These are phyloP conservation scores for Vaccinium vitisidaea DNA, from an alignment of 148 eudicot genomes.

Conservation along the genomic window DNA sequence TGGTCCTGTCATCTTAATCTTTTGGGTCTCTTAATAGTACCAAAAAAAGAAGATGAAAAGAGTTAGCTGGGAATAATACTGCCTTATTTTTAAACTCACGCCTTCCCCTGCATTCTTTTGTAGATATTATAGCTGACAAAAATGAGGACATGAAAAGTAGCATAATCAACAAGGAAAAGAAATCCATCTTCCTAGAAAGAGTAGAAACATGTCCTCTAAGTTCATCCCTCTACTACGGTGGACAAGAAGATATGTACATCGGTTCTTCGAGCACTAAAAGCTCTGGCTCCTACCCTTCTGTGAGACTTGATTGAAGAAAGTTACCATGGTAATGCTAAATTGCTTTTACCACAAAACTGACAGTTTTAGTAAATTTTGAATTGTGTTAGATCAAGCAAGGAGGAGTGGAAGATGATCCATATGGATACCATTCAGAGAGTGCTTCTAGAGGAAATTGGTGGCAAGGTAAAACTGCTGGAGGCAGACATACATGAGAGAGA, in stretches of 20 bases:
- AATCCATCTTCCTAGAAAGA: constrained; percentile 26
- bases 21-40: not conserved
- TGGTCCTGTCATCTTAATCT: not conserved
- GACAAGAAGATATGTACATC: constrained; percentile 38
- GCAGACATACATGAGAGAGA: not conserved
- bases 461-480: constrained; percentile 31
- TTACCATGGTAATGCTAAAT: not conserved
- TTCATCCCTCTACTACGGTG: constrained; percentile 40
- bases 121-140: constrained; percentile 19
- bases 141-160: constrained; percentile 6
- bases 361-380: constrained; percentile 5
- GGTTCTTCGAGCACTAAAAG: not conserved
- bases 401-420: constrained; percentile 23
- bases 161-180: constrained; percentile 16
- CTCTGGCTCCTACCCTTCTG: not conserved
- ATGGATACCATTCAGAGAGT: constrained; percentile 23
- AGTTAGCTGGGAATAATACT: not conserved
- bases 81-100: not conserved
- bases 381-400: constrained; percentile 30
- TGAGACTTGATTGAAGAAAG: not conserved
- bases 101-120: not conserved
- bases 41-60: not conserved
- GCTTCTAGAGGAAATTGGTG: constrained; percentile 45
- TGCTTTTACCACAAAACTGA: not conserved
- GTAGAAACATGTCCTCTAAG: constrained; percentile 30